Evolutionary conservation across 805 yeast genomes (phyloP), one percentile per base, ranked within the genome.

Genomic region (Pichia paraexigua): DNA sequence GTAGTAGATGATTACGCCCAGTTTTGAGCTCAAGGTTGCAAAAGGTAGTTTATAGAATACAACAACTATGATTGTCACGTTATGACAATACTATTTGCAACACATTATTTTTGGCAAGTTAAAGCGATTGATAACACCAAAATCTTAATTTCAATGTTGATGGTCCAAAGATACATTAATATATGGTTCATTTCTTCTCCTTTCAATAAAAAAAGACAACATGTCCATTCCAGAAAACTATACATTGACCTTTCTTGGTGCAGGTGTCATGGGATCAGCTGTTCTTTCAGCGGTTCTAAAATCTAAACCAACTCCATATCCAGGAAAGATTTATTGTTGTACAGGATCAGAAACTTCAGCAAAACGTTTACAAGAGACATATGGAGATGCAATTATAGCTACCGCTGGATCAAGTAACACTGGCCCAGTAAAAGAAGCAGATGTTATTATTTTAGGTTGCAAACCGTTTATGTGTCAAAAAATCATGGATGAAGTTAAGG

Each of bases 191-290:
- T 24, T 24, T 4, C 10, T 15, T 32, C 37, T 32, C 17, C 13
- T 12, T 24, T 12, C 18, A 51, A n/a, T n/a, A n/a, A n/a, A n/a
- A n/a, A 25, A 8, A 17, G 2, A 9, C 41, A 45, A 24, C 35
- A 53, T 49, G 55, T 40, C 52, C 18, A 30, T 54, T 17, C 49
- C 54, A 49, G 59, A 56, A 53, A 52, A 55, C 10, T 65, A 61
- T 47, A 64, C 68, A 13, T 46, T 92, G 49, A 77, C 91, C 18
- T 82, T 94, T 30, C 75, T 94, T 50, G 99, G 97, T 37, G 82
- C 96, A 61, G 99, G 99, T 54, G 90, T 87, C 50, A 87, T 94
- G 89, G 98, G 98, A 53, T 85, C 92, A 18, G 97, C 98, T 12
- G 87, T 94, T 45, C 76, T 88, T 32, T 76, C 87, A 13, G 96